Evolutionary conservation across 2,329 filamentous ascomycete genomes (phyloP).

Genomic region (Teratosphaeria epicoccoides): DNA sequence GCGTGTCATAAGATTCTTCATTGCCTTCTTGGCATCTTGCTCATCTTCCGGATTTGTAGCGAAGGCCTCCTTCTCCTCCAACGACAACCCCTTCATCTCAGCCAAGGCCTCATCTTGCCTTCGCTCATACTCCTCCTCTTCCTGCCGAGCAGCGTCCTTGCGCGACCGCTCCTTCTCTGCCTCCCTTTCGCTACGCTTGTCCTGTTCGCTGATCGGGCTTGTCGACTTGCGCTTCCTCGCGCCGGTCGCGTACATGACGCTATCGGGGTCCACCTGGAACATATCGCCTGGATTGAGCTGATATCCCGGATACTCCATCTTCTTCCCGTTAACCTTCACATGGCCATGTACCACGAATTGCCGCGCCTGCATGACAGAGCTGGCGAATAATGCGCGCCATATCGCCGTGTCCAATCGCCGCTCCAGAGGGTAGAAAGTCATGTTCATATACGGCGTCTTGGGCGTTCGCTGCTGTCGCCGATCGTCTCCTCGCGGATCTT

Average conservation of each 20-base stretch:
- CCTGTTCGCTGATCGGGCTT: constrained; percentile 18
- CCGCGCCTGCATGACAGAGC: constrained; percentile 81
- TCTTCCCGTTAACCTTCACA: constrained; percentile 93
- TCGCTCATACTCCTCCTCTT: constrained; percentile 13
- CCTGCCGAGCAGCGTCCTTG: constrained; percentile 5
- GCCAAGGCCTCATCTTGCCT: constrained; percentile 14
- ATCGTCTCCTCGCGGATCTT: constrained; percentile 19
- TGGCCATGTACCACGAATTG: constrained; percentile 89
- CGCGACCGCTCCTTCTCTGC: constrained; percentile 3
- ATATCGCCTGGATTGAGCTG: constrained; percentile 94
- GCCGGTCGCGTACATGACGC: constrained; percentile 81
- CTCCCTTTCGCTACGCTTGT: constrained; percentile 9
- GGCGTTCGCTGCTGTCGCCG: constrained; percentile 22
- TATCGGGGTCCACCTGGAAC: constrained; percentile 88
- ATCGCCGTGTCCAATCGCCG: constrained; percentile 87
- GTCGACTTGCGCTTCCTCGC: constrained; percentile 35
- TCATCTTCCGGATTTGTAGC: constrained; percentile 23
- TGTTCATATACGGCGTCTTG: constrained; percentile 84
- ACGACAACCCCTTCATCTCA: constrained; percentile 3
- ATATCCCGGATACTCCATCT: constrained; percentile 90
- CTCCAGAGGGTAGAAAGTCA: constrained; percentile 88
- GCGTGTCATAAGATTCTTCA: constrained; percentile 45
- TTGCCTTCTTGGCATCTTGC: constrained; percentile 31
- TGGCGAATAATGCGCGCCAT: constrained; percentile 87
- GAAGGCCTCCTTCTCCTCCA: constrained; percentile 10